A percentile compares a stretch with the other conserved stretches of the same genome.
Conservation (phyloP, 495 filamentous ascomycete species). For the Penicillium crystallinum region DNA sequence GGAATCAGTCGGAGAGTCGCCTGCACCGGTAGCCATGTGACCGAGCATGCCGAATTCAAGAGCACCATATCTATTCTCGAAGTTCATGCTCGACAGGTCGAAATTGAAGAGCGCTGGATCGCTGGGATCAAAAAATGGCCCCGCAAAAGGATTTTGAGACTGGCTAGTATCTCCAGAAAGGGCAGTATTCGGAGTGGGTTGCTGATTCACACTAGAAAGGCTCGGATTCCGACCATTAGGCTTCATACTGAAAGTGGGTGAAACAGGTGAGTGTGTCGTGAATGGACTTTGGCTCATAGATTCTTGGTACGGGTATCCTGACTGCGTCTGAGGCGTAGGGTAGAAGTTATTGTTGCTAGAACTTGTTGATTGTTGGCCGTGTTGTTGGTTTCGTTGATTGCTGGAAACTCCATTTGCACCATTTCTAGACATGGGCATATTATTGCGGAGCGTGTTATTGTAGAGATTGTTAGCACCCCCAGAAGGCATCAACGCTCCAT, state of each 20-base stretch:
- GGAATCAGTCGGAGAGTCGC: conserved; percentile 67
- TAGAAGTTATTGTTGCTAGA: conserved; percentile 26
- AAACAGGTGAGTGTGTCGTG: conserved; percentile 63
- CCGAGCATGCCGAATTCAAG: conserved; percentile 91
- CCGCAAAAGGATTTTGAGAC: conserved; percentile 47
- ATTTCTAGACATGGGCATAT: conserved; percentile 30
- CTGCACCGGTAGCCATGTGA: conserved; percentile 84
- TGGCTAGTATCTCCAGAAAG: conserved; percentile 31
- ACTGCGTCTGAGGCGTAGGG: conserved; percentile 31
- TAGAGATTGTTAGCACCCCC: conserved; percentile 27
- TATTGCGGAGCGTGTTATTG: conserved; percentile 32
- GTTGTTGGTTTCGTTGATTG: conserved; percentile 10
- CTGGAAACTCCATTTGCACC: conserved; percentile 21
- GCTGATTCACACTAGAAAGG: conserved; percentile 32
- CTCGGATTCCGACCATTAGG: conserved; percentile 36
- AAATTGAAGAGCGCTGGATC: conserved; percentile 92
- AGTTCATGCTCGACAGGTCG: conserved; percentile 87
- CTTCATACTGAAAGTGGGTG: conserved; percentile 57
- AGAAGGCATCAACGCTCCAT: conserved; percentile 64
- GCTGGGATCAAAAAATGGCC: conserved; percentile 74
- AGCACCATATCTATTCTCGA: conserved; percentile 90
- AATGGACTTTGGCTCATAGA: conserved; percentile 48
- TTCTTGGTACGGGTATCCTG: conserved; percentile 36
- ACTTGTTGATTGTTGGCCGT: conserved; percentile 21
- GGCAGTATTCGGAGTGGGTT: conserved; percentile 28